These are phyloP conservation scores for Podaxis rugospora DNA, from an alignment of 768 basidiomycete species.

Conservation along the genomic window DNA sequence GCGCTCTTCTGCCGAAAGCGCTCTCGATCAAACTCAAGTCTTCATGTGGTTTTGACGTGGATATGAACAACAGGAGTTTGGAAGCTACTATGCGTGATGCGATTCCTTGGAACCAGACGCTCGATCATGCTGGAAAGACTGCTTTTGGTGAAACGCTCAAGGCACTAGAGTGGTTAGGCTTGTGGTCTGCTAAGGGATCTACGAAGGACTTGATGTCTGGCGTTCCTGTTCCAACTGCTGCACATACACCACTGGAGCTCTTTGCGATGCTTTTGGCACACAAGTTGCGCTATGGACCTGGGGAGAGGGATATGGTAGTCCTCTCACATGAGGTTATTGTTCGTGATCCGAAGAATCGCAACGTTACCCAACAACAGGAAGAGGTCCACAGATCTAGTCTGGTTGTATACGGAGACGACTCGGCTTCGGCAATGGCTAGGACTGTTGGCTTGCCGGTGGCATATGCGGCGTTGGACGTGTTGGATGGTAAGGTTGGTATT, in stretches of 20 bases:
- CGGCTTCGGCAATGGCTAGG: conserved; percentile 81
- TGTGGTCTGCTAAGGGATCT: not conserved
- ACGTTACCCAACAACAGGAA: conserved; percentile 20
- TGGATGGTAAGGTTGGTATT: conserved; percentile 50
- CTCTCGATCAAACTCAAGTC: conserved; percentile 19
- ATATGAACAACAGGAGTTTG: conserved; percentile 2
- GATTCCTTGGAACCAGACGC: not conserved
- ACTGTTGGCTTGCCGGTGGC: conserved; percentile 89
- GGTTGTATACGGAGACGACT: conserved; percentile 46
- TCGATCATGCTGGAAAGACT: not conserved
- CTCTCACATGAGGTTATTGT: conserved; percentile 81
- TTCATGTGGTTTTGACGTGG: not conserved
- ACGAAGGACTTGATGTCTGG: not conserved
- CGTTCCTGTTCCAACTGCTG: not conserved
- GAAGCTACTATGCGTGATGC: not conserved
- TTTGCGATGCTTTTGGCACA: conserved; percentile 70
- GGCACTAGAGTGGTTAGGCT: conserved; percentile 8
- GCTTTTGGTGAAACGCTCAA: not conserved
- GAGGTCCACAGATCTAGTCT: conserved; percentile 67
- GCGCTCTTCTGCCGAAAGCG: conserved; percentile 25
- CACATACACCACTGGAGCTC: conserved; percentile 58
- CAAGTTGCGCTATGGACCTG: conserved; percentile 60
- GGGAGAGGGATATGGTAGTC: conserved; percentile 84
- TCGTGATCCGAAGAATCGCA: conserved; percentile 9
- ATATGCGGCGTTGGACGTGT: conserved; percentile 66